A percentile compares a stretch with the other conserved stretches of the same genome.
These are phyloP conservation scores for Penicillium olsonii DNA, from an alignment of 2,329 filamentous ascomycete species.

Conservation along the genomic window DNA sequence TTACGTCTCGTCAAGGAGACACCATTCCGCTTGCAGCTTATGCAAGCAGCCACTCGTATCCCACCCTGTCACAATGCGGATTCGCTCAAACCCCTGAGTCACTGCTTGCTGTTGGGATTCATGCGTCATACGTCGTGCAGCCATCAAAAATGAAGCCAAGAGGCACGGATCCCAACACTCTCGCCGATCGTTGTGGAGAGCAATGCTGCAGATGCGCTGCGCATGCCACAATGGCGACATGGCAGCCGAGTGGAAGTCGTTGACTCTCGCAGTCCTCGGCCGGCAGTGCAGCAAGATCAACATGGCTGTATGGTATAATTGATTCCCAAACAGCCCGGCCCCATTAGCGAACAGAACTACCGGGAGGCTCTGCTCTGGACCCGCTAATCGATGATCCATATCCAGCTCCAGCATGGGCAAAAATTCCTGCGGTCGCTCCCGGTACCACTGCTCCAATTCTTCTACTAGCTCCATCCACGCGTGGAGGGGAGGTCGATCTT, in stretches of 20 bases:
- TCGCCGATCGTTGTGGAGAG: conserved; percentile 48
- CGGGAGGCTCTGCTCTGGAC: conserved; percentile 27
- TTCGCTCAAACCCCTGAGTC: conserved; percentile 41
- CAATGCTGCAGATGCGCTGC: conserved; percentile 53
- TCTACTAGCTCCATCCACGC: conserved; percentile 28
- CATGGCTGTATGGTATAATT: conserved; percentile 60
- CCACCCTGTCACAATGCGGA: conserved; percentile 49
- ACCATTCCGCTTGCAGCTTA: conserved; percentile 25
- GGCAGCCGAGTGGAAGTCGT: conserved; percentile 32
- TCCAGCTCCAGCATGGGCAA: conserved; percentile 38
- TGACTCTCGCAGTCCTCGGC: conserved; percentile 46
- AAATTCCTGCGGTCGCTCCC: conserved; percentile 29
- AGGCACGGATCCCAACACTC: conserved; percentile 53
- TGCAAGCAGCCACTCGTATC: conserved; percentile 19
- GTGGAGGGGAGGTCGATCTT: conserved; percentile 8
- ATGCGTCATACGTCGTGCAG: conserved; percentile 52
- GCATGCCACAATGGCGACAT: conserved; percentile 53
- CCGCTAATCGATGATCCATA: conserved; percentile 25
- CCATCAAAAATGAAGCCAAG: conserved; percentile 49
- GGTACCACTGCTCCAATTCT: conserved; percentile 31
- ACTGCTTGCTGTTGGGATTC: conserved; percentile 50
- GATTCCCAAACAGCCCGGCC: conserved; percentile 50
- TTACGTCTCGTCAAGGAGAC: conserved; percentile 22
- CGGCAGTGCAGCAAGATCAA: conserved; percentile 54
- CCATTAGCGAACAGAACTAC: conserved; percentile 51